Evolutionary conservation across 1,284 basidiomycete species (phyloP).

Genomic region (Volvariella surrecta): DNA sequence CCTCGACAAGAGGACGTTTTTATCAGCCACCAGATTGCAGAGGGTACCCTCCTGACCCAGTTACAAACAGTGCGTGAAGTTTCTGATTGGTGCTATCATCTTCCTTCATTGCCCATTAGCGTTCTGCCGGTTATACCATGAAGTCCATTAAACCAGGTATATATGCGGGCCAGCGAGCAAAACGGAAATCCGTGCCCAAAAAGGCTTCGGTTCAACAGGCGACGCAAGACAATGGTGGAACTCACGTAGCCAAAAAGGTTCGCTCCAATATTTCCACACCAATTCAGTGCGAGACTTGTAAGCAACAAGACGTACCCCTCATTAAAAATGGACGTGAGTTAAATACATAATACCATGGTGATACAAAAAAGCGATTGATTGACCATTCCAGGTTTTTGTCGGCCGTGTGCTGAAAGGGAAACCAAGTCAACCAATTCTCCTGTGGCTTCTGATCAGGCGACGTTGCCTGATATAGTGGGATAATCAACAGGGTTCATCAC

Average conservation of each 20-base stretch:
- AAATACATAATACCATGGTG: not conserved
- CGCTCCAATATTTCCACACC: slow-evolving; percentile 22
- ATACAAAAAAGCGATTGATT: slow-evolving; percentile 9
- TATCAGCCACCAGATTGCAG: slow-evolving; percentile 46
- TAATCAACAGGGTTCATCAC: slow-evolving; percentile 3
- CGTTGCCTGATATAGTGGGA: too few species aligned
- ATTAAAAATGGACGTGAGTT: slow-evolving; percentile 61
- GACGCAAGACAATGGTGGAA: slow-evolving; percentile 4
- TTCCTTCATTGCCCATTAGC: slow-evolving; percentile 21
- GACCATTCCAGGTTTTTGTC: slow-evolving; percentile 40
- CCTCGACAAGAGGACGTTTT: slow-evolving; percentile 36
- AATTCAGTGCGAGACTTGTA: slow-evolving; percentile 53
- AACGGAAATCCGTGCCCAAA: slow-evolving; percentile 16
- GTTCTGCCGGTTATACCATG: slow-evolving; percentile 40
- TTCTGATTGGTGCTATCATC: slow-evolving; percentile 2
- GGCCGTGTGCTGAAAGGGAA: slow-evolving; percentile 47
- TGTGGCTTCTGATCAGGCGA: too few species aligned
- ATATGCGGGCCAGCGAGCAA: slow-evolving; percentile 14
- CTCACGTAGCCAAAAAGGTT: slow-evolving; percentile 25
- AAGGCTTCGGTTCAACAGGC: slow-evolving; percentile 9
- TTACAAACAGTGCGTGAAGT: slow-evolving; percentile 38
- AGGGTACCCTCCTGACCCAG: slow-evolving; percentile 46
- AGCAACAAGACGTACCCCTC: slow-evolving; percentile 59
- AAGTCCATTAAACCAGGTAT: slow-evolving; percentile 39
- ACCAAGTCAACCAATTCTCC: too few species aligned